Conservation (phyloP, 2,329 filamentous ascomycete genomes). For the Exophiala sideris region DNA sequence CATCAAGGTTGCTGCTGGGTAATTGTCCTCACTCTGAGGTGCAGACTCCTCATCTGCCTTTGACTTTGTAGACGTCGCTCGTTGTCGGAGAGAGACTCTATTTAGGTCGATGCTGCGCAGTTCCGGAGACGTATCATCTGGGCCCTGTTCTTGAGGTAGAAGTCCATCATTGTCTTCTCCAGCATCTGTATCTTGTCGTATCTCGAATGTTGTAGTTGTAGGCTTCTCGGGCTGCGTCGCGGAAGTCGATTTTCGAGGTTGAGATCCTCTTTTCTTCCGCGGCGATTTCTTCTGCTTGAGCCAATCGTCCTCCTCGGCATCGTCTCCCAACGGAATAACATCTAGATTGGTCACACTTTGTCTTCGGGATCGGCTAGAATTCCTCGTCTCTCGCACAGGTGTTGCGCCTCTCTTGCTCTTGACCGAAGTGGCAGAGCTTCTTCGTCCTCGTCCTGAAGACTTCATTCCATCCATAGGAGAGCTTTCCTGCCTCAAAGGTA, state of each 20-base stretch:
- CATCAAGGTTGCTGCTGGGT: background rate
- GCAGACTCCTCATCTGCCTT: background rate
- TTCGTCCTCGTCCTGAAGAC: slow-evolving; percentile 3
- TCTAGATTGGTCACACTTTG: slow-evolving; percentile 28
- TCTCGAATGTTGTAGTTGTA: slow-evolving; percentile 4
- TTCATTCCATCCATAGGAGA: background rate
- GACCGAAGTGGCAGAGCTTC: background rate
- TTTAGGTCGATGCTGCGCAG: slow-evolving; percentile 26
- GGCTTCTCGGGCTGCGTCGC: background rate
- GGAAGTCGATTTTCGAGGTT: slow-evolving; percentile 7
- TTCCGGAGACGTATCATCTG: slow-evolving; percentile 10
- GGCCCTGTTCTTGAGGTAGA: background rate
- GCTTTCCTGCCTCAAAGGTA: slow-evolving; percentile 38
- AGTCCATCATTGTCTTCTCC: slow-evolving; percentile 5
- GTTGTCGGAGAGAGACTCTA: slow-evolving; percentile 17
- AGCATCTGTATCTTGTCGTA: slow-evolving; percentile 20
- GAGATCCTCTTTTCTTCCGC: slow-evolving; percentile 17
- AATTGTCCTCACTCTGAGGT: background rate
- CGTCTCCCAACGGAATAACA: slow-evolving; percentile 26
- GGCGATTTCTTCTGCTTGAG: slow-evolving; percentile 22
- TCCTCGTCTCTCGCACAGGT: slow-evolving; percentile 12
- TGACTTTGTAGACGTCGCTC: slow-evolving; percentile 18
- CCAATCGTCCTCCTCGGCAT: slow-evolving; percentile 27
- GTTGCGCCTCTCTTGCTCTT: slow-evolving; percentile 22
- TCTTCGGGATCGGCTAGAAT: slow-evolving; percentile 16